Percentiles rank a stretch among this genome's conserved stretches.
phyloP scores from a whole-genome alignment of 2,329 filamentous ascomycete species.

The Colletotrichum eleusines region DNA sequence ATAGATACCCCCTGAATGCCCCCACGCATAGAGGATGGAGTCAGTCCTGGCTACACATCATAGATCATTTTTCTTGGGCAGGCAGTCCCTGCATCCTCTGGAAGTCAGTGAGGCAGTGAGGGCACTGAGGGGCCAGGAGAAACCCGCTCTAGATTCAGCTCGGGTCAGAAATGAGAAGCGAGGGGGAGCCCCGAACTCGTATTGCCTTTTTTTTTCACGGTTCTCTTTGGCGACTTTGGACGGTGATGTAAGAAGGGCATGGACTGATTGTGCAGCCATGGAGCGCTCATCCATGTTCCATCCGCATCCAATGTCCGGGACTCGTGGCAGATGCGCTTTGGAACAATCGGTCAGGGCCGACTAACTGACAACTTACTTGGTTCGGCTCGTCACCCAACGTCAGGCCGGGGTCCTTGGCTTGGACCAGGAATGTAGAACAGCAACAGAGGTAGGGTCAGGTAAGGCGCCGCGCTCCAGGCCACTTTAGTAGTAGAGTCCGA shows the following conservation, averaged over 20 bases:
- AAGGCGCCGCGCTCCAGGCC: background rate
- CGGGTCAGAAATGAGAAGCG: conserved; percentile 24
- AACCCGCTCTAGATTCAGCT: conserved; percentile 36
- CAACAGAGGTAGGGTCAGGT: background rate
- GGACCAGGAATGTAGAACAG: background rate
- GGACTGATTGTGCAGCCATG: conserved; percentile 26
- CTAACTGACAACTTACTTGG: background rate
- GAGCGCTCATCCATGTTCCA: conserved; percentile 10
- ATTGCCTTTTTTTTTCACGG: conserved; percentile 23
- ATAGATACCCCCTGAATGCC: background rate
- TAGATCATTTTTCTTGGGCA: conserved; percentile 1
- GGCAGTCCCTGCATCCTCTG: conserved; percentile 18
- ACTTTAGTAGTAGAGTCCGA: background rate
- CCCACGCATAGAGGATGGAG: conserved; percentile 13
- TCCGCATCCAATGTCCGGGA: conserved; percentile 37
- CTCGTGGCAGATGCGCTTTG: conserved; percentile 24
- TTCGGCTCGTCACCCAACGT: conserved; percentile 25
- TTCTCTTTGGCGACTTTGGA: conserved; percentile 4
- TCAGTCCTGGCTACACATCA: conserved; percentile 8
- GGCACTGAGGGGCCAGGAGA: conserved; percentile 15
- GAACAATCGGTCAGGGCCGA: conserved; percentile 21
- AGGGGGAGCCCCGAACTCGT: conserved; percentile 27
- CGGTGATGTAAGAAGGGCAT: conserved; percentile 1
- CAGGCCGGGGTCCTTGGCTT: conserved; percentile 20
- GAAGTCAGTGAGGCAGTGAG: conserved; percentile 17